These are phyloP conservation scores for Candida ovalis DNA, from an alignment of 805 yeast species.

Conservation along the genomic window DNA sequence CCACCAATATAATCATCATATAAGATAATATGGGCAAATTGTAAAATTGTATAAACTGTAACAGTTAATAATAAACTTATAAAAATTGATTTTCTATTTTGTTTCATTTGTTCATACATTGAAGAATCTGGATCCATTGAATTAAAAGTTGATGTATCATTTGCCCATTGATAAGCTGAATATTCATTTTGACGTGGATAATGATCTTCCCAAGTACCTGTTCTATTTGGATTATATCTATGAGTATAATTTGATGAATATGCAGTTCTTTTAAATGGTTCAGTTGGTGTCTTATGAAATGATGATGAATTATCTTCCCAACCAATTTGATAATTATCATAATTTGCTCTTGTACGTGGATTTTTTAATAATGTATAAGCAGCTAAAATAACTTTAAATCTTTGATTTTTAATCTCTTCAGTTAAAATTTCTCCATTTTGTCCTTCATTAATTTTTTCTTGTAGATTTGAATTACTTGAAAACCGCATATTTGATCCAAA, in stretches of 20 bases:
- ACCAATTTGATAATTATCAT: conserved; percentile 44
- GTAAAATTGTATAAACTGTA: conserved; percentile 27
- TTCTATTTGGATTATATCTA: conserved; percentile 5
- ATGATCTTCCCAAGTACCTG: conserved; percentile 32
- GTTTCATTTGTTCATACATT: conserved; percentile 24
- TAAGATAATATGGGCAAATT: conserved; percentile 26
- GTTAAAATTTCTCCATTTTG: conserved; percentile 13
- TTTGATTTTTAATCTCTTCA: conserved; percentile 29
- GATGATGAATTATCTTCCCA: conserved; percentile 36
- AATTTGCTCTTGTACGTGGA: conserved; percentile 38
- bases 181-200: conserved; percentile 15
- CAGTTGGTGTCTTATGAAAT: conserved; percentile 20
- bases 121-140: conserved; percentile 22
- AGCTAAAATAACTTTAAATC: conserved; percentile 52
- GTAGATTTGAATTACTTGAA: neutral
- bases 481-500: neutral
- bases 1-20: conserved; percentile 33
- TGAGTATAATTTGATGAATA: conserved; percentile 5
- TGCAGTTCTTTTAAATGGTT: conserved; percentile 19
- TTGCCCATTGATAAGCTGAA: conserved; percentile 23
- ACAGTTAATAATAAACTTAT: conserved; percentile 25
- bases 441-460: neutral
- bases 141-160: conserved; percentile 25
- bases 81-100: conserved; percentile 28
- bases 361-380: conserved; percentile 58